phyloP scores from a whole-genome alignment of 305 asterid genomes.

The Ruellia speciosa region DNA sequence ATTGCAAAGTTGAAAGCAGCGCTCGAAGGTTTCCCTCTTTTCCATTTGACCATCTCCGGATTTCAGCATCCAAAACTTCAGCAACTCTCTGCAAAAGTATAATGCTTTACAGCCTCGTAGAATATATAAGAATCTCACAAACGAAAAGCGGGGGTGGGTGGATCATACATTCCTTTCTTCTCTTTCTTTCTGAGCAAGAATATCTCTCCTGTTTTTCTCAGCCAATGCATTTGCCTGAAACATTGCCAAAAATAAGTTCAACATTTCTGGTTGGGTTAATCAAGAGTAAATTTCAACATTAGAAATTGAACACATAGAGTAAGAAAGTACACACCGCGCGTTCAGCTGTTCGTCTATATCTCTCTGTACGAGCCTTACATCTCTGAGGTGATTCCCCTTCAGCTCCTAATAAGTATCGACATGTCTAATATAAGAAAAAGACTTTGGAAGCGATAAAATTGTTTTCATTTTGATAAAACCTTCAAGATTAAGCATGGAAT shows the following conservation, averaged over 20 bases:
- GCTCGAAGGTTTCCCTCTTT: conserved; percentile 93
- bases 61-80: conserved; percentile 76
- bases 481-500: conserved; percentile 11
- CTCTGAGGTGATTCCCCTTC: conserved; percentile 86
- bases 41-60: conserved; percentile 91
- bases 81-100: conserved; percentile 67
- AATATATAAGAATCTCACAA: conserved; percentile 23
- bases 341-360: conserved; percentile 84
- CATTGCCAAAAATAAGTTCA: conserved; percentile 19
- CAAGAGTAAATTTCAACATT: conserved; percentile 1
- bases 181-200: conserved; percentile 76
- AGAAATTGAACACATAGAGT: conserved; percentile 16
- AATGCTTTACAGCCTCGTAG: conserved; percentile 22
- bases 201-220: conserved; percentile 92
- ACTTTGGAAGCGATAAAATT: conserved; percentile 16
- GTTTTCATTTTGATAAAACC: conserved; percentile 16
- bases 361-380: conserved; percentile 85
- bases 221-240: conserved; percentile 92
- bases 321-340: conserved; percentile 66
- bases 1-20: conserved; percentile 90
- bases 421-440: conserved; percentile 20
- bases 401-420: conserved; percentile 42
- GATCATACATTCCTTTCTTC: conserved; percentile 75
- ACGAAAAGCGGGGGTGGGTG: conserved; percentile 12
- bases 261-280: conserved; percentile 14